Evolutionary conservation across 768 basidiomycete species (phyloP).

Genomic region (Boletus rubescentipes): DNA sequence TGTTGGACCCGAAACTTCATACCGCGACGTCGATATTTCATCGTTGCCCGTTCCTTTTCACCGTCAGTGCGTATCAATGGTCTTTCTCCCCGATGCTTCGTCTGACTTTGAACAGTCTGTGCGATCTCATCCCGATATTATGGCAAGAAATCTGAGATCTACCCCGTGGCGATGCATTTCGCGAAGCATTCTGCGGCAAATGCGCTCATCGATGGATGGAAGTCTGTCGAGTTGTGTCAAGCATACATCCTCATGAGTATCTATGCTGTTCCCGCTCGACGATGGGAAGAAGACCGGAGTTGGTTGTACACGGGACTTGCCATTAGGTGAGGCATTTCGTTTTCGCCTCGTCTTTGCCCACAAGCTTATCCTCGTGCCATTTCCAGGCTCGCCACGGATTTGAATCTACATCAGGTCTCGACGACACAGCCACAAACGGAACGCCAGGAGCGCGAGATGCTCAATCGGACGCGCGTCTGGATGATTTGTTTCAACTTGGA

Average conservation of each 20-base stretch:
- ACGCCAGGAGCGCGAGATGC: constrained; percentile 74
- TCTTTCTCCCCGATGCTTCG: neutral
- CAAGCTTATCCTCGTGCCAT: neutral
- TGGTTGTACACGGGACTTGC: constrained; percentile 90
- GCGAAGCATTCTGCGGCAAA: constrained; percentile 81
- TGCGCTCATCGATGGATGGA: constrained; percentile 78
- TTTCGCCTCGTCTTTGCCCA: neutral
- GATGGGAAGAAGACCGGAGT: constrained; percentile 89
- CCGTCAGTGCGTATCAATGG: constrained; percentile 58
- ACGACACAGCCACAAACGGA: constrained; percentile 64
- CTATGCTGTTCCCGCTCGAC: constrained; percentile 73
- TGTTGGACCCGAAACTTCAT: constrained; percentile 80
- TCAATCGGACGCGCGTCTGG: constrained; percentile 88
- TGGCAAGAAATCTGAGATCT: constrained; percentile 75
- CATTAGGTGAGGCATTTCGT: constrained; percentile 50
- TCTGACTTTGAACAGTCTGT: constrained; percentile 52
- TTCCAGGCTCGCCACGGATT: constrained; percentile 77
- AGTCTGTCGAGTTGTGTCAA: constrained; percentile 86
- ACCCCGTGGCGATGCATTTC: constrained; percentile 87
- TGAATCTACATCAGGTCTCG: constrained; percentile 76
- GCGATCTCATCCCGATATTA: constrained; percentile 85
- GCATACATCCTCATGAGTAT: constrained; percentile 88
- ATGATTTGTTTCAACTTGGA: constrained; percentile 90
- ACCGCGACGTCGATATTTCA: constrained; percentile 77
- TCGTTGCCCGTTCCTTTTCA: constrained; percentile 88